Base-by-base conservation (phyloP, 805 yeast genomes). In the Ogataea kodamae region DNA sequence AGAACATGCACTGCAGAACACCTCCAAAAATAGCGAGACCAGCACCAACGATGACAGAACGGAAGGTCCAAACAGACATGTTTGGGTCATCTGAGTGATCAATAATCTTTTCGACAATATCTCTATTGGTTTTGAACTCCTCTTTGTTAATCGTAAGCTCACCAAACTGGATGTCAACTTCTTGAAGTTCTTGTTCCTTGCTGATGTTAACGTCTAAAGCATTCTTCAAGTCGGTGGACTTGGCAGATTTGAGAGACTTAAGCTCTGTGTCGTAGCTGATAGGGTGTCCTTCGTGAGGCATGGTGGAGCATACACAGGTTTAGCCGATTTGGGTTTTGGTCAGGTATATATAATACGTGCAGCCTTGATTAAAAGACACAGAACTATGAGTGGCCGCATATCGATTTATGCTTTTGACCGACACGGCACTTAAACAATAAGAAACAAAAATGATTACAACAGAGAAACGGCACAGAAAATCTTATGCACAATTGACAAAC, bases 51-150 rank as follows among this genome's bases (percentile, higher is more conserved):
- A 55, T 39, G 6, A 52, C 42, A n/a, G 61, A 43, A 48, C 73
- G 52, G 32, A 63, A 32, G 4, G 71, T 66, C 55, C 68, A 68
- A 21, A 55, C 53, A 8, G 49, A 48, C 29, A 57, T 38, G 5
- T 49, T 45, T 9, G 67, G 68, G 52, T 64, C 64, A 43, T 63
- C 71, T 25, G 48, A 56, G 10, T 57, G 50, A 24, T 50, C 58
- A 18, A 50, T 42, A 37, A 48, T 42, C 29, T 46, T 46, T 23
- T 43, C 48, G 26, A 50, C 48, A 24, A 50, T 49, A 30, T 48
- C 52, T 25, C 32, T 35, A 33, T 40, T 40, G 30, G 33, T 33
- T 33, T 40, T 40, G 40, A 40, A 40, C 37, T 35, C 39, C 19
- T 33, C 25, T 9, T 30, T 21, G 31, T 36, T 32, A 22, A 44